Evolutionary conservation across 2,329 filamentous ascomycete genomes (phyloP).

Genomic region (Cordyceps javanica): DNA sequence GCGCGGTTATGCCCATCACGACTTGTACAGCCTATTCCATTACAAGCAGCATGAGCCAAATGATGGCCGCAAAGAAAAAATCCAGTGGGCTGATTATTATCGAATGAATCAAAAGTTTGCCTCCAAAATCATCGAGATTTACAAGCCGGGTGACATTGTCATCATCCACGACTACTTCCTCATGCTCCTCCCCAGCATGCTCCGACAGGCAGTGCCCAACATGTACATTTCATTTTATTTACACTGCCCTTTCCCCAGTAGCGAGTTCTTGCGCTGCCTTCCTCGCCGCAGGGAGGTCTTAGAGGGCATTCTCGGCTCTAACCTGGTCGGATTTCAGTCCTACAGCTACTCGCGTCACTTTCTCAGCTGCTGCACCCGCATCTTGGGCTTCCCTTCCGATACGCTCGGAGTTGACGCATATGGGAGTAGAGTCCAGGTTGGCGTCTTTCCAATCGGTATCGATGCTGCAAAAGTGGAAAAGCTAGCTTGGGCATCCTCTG

Average conservation of each 20-base stretch:
- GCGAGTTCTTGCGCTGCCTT: conserved; percentile 87
- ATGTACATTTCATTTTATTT: conserved; percentile 95
- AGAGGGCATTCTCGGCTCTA: conserved; percentile 82
- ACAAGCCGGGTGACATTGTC: conserved; percentile 88
- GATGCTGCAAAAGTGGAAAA: conserved; percentile 75
- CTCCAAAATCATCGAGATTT: conserved; percentile 78
- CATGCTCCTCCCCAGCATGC: conserved; percentile 78
- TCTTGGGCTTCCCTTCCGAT: conserved; percentile 85
- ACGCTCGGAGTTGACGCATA: conserved; percentile 82
- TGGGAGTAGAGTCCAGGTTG: conserved; percentile 81
- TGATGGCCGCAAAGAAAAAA: conserved; percentile 73
- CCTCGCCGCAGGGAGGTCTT: conserved; percentile 84
- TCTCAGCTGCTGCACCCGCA: conserved; percentile 84
- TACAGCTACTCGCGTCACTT: conserved; percentile 95
- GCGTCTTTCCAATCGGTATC: conserved; percentile 92
- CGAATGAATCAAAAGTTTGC: conserved; percentile 90
- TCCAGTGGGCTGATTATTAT: conserved; percentile 89
- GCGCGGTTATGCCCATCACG: conserved; percentile 85
- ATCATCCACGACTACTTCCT: conserved; percentile 94
- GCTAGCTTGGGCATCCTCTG: conserved; percentile 63
- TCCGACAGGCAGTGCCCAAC: conserved; percentile 78
- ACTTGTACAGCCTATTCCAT: conserved; percentile 88
- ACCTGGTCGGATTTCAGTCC: conserved; percentile 92
- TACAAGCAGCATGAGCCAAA: conserved; percentile 92
- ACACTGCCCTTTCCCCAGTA: conserved; percentile 91